Conservation (phyloP, 2,329 filamentous ascomycete species). For the Venturia carpophila region DNA sequence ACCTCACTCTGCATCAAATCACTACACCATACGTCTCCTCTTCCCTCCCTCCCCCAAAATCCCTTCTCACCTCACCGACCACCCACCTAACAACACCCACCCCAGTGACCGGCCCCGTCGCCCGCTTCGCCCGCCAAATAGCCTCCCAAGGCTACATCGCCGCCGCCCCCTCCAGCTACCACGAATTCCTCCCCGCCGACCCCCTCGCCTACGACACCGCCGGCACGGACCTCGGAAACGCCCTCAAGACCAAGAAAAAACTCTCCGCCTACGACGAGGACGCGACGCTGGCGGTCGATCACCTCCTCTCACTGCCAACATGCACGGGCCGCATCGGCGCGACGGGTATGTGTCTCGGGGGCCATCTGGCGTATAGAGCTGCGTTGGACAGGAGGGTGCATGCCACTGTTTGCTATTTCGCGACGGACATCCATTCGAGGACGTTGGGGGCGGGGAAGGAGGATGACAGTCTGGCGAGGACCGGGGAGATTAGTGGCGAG, state of each 20-base stretch:
- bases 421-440: conserved; percentile 77
- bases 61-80: neutral
- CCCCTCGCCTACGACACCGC: conserved; percentile 77
- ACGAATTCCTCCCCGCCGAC: conserved; percentile 84
- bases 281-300: conserved; percentile 37
- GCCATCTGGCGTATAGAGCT: conserved; percentile 69
- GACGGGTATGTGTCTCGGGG: conserved; percentile 89
- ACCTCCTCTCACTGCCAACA: conserved; percentile 35
- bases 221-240: conserved; percentile 81
- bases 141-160: conserved; percentile 90
- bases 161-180: conserved; percentile 82
- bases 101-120: conserved; percentile 79
- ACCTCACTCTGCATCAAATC: too few relatives aligned
- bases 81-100: conserved; percentile 14
- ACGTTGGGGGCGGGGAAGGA: conserved; percentile 63
- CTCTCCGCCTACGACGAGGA: conserved; percentile 72
- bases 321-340: conserved; percentile 70
- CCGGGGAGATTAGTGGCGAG: conserved; percentile 66
- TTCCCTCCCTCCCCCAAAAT: too few relatives aligned
- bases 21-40: too few relatives aligned
- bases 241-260: conserved; percentile 79
- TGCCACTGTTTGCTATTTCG: conserved; percentile 81
- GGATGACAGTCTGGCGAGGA: conserved; percentile 54
- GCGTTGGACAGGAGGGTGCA: conserved; percentile 69
- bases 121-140: conserved; percentile 84